phyloP scores from a whole-genome alignment of 2,329 filamentous ascomycete species.

The Aureobasidium uvarum region DNA sequence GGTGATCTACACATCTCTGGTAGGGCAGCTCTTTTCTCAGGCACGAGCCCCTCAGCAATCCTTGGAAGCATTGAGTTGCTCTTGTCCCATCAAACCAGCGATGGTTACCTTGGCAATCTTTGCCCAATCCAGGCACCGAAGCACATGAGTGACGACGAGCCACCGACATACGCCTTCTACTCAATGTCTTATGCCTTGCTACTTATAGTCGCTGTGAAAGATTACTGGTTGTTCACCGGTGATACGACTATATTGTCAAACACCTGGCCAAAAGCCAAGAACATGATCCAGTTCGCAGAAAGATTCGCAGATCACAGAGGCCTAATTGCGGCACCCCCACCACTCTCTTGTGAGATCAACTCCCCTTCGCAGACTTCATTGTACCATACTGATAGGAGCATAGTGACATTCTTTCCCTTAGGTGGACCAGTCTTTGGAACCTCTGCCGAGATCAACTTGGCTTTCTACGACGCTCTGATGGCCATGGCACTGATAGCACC shows the following conservation, averaged over 20 bases:
- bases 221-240: neutral
- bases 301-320: neutral
- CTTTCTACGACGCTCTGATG: neutral
- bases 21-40: constrained; percentile 1
- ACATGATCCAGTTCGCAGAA: neutral
- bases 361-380: neutral
- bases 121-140: constrained; percentile 29
- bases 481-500: neutral
- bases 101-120: constrained; percentile 29
- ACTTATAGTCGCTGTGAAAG: constrained; percentile 19
- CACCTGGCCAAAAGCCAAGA: neutral
- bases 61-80: constrained; percentile 21
- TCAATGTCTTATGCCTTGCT: constrained; percentile 29
- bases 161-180: constrained; percentile 30
- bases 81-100: constrained; percentile 27
- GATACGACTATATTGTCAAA: neutral
- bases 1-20: constrained; percentile 26
- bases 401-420: neutral
- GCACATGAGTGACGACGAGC: constrained; percentile 26
- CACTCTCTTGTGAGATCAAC: neutral
- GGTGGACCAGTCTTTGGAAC: neutral
- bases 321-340: neutral
- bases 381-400: neutral
- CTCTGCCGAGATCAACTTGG: neutral
- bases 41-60: neutral